Conservation (phyloP, 2,329 filamentous ascomycete genomes). For the Periconia sp. region DNA sequence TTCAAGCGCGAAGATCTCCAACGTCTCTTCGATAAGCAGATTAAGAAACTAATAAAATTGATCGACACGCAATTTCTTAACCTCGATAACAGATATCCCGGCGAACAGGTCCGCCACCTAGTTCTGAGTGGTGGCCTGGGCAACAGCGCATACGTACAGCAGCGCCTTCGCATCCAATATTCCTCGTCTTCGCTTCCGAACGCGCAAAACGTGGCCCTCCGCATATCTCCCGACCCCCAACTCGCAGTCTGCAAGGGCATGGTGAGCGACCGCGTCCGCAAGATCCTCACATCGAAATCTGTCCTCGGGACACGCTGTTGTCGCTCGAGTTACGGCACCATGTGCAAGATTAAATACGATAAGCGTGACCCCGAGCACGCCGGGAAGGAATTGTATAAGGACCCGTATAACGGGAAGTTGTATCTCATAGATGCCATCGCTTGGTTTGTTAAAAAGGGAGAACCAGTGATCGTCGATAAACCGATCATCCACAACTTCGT, state of each 20-base stretch:
- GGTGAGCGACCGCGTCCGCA: constrained; percentile 55
- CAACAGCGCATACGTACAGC: constrained; percentile 46
- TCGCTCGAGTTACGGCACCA: constrained; percentile 40
- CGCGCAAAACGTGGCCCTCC: constrained; percentile 26
- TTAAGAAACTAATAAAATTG: constrained; percentile 36
- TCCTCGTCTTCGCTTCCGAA: constrained; percentile 24
- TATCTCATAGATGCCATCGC: constrained; percentile 41
- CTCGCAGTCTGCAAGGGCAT: constrained; percentile 59
- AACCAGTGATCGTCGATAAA: constrained; percentile 34
- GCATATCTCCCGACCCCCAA: constrained; percentile 53
- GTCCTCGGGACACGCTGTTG: constrained; percentile 48
- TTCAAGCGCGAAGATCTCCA: constrained; percentile 38
- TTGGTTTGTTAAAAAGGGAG: constrained; percentile 43
- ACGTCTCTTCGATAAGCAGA: constrained; percentile 39
- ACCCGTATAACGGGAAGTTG: constrained; percentile 36
- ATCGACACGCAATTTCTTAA: constrained; percentile 38
- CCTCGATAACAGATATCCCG: constrained; percentile 29
- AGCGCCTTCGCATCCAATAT: constrained; percentile 38
- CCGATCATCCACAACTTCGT: constrained; percentile 39
- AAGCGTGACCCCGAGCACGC: constrained; percentile 35
- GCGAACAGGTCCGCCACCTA: constrained; percentile 38
- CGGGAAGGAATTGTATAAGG: constrained; percentile 23
- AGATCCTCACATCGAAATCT: constrained; percentile 44
- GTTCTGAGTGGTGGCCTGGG: constrained; percentile 49
- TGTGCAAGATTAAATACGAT: constrained; percentile 42